Evolutionary conservation across 2,329 filamentous ascomycete genomes (phyloP).

Genomic region (Alternaria viburni): DNA sequence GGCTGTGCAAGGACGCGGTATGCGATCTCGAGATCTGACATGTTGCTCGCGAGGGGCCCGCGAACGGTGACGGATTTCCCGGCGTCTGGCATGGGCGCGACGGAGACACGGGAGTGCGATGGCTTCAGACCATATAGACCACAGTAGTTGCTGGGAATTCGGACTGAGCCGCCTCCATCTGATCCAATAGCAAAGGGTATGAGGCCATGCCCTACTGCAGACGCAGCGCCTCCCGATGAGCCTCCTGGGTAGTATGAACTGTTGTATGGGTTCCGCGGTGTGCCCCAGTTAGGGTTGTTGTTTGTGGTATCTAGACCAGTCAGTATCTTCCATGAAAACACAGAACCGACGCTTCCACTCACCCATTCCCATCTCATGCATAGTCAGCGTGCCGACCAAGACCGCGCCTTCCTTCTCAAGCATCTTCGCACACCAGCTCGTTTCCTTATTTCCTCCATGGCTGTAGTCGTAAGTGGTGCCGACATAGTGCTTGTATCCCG

Average conservation of each 20-base stretch:
- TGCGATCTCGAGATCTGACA: constrained; percentile 78
- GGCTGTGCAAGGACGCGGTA: constrained; percentile 81
- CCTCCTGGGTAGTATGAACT: constrained; percentile 78
- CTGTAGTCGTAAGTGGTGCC: constrained; percentile 69
- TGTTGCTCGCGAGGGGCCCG: constrained; percentile 78
- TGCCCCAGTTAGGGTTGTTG: constrained; percentile 77
- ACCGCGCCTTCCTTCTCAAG: constrained; percentile 78
- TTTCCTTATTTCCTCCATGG: constrained; percentile 56
- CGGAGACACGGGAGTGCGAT: constrained; percentile 72
- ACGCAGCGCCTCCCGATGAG: constrained; percentile 78
- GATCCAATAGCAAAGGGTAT: constrained; percentile 74
- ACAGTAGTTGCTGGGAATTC: constrained; percentile 77
- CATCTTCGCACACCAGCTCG: constrained; percentile 73
- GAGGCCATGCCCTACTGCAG: constrained; percentile 71
- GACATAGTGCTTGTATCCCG: constrained; percentile 71
- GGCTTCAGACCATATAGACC: constrained; percentile 84
- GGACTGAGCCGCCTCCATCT: constrained; percentile 77
- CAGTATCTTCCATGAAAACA: not conserved
- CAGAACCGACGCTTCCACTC: constrained; percentile 27
- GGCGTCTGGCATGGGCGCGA: constrained; percentile 63
- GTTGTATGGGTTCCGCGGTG: constrained; percentile 80
- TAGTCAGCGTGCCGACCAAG: constrained; percentile 76
- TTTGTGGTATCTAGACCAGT: constrained; percentile 72
- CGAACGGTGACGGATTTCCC: constrained; percentile 69
- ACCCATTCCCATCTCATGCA: constrained; percentile 80